Conservation (phyloP, 208 protist genomes). For the Trypanosoma congolense region DNA sequence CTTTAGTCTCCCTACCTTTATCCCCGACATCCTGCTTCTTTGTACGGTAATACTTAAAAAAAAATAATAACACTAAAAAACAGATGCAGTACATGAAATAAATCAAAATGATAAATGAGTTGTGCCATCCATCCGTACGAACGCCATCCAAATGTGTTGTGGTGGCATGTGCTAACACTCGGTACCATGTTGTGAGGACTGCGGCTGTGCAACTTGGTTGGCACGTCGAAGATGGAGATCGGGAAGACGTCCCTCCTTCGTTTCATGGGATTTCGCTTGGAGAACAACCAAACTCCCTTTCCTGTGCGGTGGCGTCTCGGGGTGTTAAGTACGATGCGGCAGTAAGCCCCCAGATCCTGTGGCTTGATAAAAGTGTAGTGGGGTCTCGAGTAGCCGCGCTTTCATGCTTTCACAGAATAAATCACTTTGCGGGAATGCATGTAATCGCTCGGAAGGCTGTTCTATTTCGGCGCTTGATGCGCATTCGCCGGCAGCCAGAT, state of each 20-base stretch:
- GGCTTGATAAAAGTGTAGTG: slow-evolving; percentile 83
- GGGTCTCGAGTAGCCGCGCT: slow-evolving; percentile 52
- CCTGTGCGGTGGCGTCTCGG: neutral
- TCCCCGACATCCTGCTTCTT: too few species aligned
- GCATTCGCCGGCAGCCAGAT: slow-evolving; percentile 24
- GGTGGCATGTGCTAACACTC: slow-evolving; percentile 51
- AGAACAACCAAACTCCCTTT: neutral
- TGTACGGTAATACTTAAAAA: too few species aligned
- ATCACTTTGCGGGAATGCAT: slow-evolving; percentile 92
- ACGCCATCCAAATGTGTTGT: slow-evolving; percentile 30
- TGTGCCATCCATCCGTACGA: too few species aligned
- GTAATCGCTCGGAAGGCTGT: slow-evolving; percentile 86
- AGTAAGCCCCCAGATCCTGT: slow-evolving; percentile 76
- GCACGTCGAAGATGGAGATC: slow-evolving; percentile 47
- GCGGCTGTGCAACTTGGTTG: slow-evolving; percentile 57
- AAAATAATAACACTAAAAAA: too few species aligned
- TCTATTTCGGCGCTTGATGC: slow-evolving; percentile 85
- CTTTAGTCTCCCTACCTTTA: too few species aligned
- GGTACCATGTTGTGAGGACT: slow-evolving; percentile 81
- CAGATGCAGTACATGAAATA: too few species aligned
- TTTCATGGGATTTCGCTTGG: slow-evolving; percentile 37
- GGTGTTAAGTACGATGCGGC: slow-evolving; percentile 5
- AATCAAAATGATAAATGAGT: slow-evolving; percentile 2
- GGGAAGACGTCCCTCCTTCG: slow-evolving; percentile 26
- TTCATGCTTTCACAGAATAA: slow-evolving; percentile 77